phyloP scores from a whole-genome alignment of 495 filamentous ascomycete genomes.

The Cercophora samala region DNA sequence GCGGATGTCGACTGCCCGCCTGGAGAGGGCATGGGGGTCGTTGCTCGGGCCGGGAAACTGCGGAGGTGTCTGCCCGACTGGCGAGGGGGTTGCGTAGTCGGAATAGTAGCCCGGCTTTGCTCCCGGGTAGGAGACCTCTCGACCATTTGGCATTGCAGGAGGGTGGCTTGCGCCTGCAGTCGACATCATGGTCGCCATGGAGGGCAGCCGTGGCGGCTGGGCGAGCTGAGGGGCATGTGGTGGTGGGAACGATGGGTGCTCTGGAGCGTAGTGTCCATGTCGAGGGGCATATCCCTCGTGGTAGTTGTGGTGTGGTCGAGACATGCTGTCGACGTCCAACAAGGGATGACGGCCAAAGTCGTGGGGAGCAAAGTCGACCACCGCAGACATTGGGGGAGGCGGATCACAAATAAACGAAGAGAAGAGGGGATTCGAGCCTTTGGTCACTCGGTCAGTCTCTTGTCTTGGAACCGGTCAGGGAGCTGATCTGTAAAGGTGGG shows the following conservation, averaged over 20 bases:
- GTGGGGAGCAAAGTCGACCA: constrained; percentile 39
- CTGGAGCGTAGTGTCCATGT: constrained; percentile 40
- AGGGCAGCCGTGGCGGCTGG: constrained; percentile 30
- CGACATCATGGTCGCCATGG: constrained; percentile 34
- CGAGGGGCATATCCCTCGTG: constrained; percentile 42
- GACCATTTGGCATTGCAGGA: constrained; percentile 26
- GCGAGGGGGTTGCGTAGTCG: constrained; percentile 39
- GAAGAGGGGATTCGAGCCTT: constrained; percentile 18
- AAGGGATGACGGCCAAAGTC: constrained; percentile 43
- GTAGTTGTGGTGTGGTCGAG: constrained; percentile 42
- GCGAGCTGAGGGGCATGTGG: constrained; percentile 18
- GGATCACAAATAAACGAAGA: constrained; percentile 13
- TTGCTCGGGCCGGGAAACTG: constrained; percentile 34
- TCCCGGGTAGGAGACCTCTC: constrained; percentile 29
- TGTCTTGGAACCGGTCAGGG: constrained; percentile 7
- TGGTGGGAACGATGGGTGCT: constrained; percentile 27
- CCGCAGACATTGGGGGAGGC: constrained; percentile 38
- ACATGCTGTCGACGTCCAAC: constrained; percentile 43
- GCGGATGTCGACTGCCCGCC: constrained; percentile 35
- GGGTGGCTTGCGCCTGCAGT: constrained; percentile 22
- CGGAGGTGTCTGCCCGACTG: constrained; percentile 37
- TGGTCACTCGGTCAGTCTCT: constrained; percentile 24
- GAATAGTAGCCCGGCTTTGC: constrained; percentile 26
- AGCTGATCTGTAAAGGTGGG: constrained; percentile 12
- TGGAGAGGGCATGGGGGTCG: constrained; percentile 32